These are phyloP conservation scores for Fagopyrum homotropicum DNA, from an alignment of 148 eudicot species.

Conservation along the genomic window DNA sequence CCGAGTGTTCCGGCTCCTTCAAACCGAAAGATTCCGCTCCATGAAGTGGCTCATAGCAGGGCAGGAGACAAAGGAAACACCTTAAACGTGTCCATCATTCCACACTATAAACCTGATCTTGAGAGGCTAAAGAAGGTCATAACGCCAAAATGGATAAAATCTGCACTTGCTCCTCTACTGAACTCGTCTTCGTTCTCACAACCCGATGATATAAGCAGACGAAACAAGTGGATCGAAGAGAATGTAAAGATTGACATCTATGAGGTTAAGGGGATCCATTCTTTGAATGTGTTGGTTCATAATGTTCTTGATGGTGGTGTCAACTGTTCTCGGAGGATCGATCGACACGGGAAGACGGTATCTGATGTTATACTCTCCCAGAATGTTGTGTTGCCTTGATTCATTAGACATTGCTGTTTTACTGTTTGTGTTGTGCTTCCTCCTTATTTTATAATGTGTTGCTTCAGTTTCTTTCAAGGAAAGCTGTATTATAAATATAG, in stretches of 20 bases:
- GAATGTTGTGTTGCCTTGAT: slow-evolving; percentile 55
- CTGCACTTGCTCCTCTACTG: slow-evolving; percentile 49
- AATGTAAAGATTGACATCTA: slow-evolving; percentile 80
- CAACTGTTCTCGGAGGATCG: slow-evolving; percentile 89
- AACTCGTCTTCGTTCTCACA: slow-evolving; percentile 57
- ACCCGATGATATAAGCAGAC: slow-evolving; percentile 33
- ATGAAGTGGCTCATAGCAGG: slow-evolving; percentile 80
- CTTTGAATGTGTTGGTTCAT: slow-evolving; percentile 78
- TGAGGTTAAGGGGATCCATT: slow-evolving; percentile 63
- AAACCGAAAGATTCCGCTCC: slow-evolving; percentile 48
- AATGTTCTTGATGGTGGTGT: slow-evolving; percentile 91
- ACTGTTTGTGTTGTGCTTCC: not conserved
- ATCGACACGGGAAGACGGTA: slow-evolving; percentile 80
- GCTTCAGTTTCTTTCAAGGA: no score
- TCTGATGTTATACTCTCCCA: slow-evolving; percentile 83
- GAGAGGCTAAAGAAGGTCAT: slow-evolving; percentile 62
- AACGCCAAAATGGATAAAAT: slow-evolving; percentile 71
- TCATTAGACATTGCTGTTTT: not conserved
- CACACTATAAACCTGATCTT: slow-evolving; percentile 62
- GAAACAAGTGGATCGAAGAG: slow-evolving; percentile 61
- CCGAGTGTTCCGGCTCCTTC: slow-evolving; percentile 44
- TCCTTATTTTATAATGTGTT: not conserved
- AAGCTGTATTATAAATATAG: no score
- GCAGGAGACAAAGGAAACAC: slow-evolving; percentile 94
- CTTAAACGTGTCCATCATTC: slow-evolving; percentile 88